These are phyloP conservation scores for Aspergillus oerlinghausenensis DNA, from an alignment of 2,329 filamentous ascomycete genomes.

Conservation along the genomic window DNA sequence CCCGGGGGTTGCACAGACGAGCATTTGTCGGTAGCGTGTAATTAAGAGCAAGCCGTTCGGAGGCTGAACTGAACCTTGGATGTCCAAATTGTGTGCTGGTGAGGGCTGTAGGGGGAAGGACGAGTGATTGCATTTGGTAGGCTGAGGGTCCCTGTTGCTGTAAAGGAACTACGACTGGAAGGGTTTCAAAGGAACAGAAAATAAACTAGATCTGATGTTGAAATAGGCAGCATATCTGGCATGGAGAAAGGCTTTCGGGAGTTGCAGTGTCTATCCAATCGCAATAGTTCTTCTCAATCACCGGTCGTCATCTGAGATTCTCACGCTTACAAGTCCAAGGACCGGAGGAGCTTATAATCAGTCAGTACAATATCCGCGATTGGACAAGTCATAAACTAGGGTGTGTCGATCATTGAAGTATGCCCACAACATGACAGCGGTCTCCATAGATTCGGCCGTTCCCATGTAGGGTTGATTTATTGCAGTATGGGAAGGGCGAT, in stretches of 20 bases:
- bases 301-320: constrained; percentile 20
- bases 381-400: constrained; percentile 37
- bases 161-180: constrained; percentile 2
- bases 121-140: constrained; percentile 39
- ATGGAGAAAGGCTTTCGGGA: constrained; percentile 6
- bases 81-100: constrained; percentile 34
- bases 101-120: constrained; percentile 36
- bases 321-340: constrained; percentile 16
- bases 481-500: constrained; percentile 34
- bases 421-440: constrained; percentile 35
- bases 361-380: constrained; percentile 26
- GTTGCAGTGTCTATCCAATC: constrained; percentile 8
- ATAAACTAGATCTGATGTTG: constrained; percentile 14
- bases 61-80: constrained; percentile 29
- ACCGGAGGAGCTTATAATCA: constrained; percentile 33
- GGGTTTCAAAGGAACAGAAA: constrained; percentile 22
- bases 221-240: constrained; percentile 28
- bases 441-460: constrained; percentile 34
- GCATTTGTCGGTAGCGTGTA: constrained; percentile 33
- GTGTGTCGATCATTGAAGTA: constrained; percentile 30
- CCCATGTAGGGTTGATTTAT: constrained; percentile 30
- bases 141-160: constrained; percentile 5
- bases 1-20: constrained; percentile 36
- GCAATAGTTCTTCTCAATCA: constrained; percentile 21
- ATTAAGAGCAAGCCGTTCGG: constrained; percentile 32